phyloP scores from a whole-genome alignment of 192 early-diverging fungal genomes.

The Phycomyces nitens region DNA sequence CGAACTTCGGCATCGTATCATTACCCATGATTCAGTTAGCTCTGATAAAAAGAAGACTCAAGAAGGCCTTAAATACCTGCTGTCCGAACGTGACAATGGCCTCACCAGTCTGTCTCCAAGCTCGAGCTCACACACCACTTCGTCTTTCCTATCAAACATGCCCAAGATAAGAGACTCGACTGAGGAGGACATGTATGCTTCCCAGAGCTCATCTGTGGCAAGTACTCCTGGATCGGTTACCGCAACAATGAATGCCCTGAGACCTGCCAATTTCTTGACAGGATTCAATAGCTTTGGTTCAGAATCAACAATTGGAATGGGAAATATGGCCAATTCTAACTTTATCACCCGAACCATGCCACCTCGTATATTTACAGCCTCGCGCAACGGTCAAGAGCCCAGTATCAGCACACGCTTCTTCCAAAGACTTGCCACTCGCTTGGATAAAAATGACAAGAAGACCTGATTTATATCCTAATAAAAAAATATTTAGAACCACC shows the following conservation, averaged over 20 bases:
- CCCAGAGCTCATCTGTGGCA: not conserved
- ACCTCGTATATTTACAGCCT: conserved; percentile 8
- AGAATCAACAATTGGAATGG: conserved; percentile 1
- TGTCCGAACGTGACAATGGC: conserved; percentile 33
- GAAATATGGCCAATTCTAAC: not conserved
- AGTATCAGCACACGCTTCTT: conserved; percentile 37
- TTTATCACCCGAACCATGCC: conserved; percentile 20
- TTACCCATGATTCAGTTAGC: conserved; percentile 26
- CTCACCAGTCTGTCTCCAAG: conserved; percentile 20
- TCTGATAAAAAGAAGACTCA: conserved; percentile 31
- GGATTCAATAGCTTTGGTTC: conserved; percentile 22
- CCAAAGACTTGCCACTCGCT: conserved; percentile 26
- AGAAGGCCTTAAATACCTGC: conserved; percentile 42
- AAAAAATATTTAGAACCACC: not conserved
- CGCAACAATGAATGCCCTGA: not conserved
- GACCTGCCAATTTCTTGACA: conserved; percentile 26
- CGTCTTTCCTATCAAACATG: conserved; percentile 16
- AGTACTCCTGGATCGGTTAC: not conserved
- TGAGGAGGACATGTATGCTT: not conserved
- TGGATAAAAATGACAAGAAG: conserved; percentile 29
- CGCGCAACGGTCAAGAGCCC: conserved; percentile 8
- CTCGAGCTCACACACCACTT: conserved; percentile 22
- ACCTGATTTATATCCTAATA: conserved; percentile 8
- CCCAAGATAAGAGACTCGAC: not conserved
- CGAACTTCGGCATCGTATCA: conserved; percentile 36